Base-by-base conservation (phyloP, 371 early-diverging fungal species). In the Fennellomyces sp. region DNA sequence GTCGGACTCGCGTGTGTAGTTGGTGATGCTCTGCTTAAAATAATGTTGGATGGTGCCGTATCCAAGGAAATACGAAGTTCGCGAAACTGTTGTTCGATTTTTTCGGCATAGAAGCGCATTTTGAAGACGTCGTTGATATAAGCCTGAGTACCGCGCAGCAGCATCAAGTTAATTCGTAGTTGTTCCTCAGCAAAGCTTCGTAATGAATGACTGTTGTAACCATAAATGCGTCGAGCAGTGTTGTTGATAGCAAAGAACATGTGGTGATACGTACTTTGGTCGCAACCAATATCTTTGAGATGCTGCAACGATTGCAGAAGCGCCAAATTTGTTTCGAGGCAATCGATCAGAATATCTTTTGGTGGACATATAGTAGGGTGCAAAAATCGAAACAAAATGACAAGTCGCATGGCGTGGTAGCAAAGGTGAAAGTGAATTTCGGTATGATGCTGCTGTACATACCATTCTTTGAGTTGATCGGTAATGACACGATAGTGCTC, bases 181-280 rank as follows among this genome's bases (percentile, higher is more conserved):
- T 75, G 75, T 13, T 76, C 75, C 36, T 63, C 49, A 27, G 75
- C 68, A 47, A 56, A 62, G 0, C 38, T 12, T 7, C 55, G 56
- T 21, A 68, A 33, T 0, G 5, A 15, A 23, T 42, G 35, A 11
- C 33, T 39, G 27, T 36, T 26, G 33, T 69, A 48, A 5, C 45
- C 33, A 31, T 63, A 68, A 6, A 76, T 68, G 2, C 69, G 63
- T 30, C 66, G 68, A 5, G 80, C 75, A 3, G 73, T 64, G 19
- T 69, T 76, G 54, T 80, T 75, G 29, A 80, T 80, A 1, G 80
- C 75, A 38, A 75, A 73, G 53, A 76, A 80, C 80, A 80, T 75
- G 54, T 80, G 73, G 21, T 76, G 80, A 19, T 80, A 80, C 0
- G 80, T 80, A 51, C 80, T 76, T 42, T 76, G 80, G 28, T 80